phyloP scores from a whole-genome alignment of 2,329 filamentous ascomycete species.

The Exophiala phaeomuriformis region DNA sequence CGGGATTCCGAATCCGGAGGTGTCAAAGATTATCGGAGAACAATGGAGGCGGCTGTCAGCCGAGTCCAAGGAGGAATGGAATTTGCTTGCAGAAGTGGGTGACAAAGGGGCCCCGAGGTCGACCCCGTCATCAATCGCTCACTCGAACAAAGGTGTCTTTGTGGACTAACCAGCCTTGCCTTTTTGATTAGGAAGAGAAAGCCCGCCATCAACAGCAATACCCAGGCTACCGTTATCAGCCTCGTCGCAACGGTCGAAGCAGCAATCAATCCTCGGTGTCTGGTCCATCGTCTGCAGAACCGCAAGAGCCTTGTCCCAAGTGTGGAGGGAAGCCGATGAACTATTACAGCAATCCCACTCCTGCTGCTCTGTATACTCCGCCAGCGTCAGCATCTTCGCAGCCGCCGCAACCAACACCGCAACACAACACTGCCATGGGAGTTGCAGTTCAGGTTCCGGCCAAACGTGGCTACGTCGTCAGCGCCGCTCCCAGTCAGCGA shows the following conservation, averaged over 20 bases:
- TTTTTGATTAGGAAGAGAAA: slow-evolving; percentile 65
- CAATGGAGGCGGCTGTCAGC: slow-evolving; percentile 76
- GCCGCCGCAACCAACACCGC: too few species aligned
- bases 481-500: slow-evolving; percentile 12
- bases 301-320: slow-evolving; percentile 25
- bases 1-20: slow-evolving; percentile 88
- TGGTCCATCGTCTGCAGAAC: slow-evolving; percentile 17
- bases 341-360: slow-evolving; percentile 31
- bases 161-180: slow-evolving; percentile 12
- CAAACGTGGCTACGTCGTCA: slow-evolving; percentile 26
- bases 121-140: not conserved
- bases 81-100: slow-evolving; percentile 69
- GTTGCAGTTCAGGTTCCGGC: slow-evolving; percentile 29
- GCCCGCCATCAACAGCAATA: slow-evolving; percentile 80
- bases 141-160: slow-evolving; percentile 20
- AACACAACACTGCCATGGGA: slow-evolving; percentile 31
- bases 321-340: slow-evolving; percentile 44
- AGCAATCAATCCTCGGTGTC: slow-evolving; percentile 28
- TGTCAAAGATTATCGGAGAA: slow-evolving; percentile 93
- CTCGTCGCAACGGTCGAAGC: slow-evolving; percentile 50
- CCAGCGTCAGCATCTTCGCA: slow-evolving; percentile 30
- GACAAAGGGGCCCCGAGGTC: slow-evolving; percentile 1
- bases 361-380: slow-evolving; percentile 38
- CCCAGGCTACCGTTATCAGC: slow-evolving; percentile 90
- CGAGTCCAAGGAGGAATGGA: slow-evolving; percentile 77